Conservation (phyloP, 169 alveolate genomes). For the Eimeria zaria region DNA sequence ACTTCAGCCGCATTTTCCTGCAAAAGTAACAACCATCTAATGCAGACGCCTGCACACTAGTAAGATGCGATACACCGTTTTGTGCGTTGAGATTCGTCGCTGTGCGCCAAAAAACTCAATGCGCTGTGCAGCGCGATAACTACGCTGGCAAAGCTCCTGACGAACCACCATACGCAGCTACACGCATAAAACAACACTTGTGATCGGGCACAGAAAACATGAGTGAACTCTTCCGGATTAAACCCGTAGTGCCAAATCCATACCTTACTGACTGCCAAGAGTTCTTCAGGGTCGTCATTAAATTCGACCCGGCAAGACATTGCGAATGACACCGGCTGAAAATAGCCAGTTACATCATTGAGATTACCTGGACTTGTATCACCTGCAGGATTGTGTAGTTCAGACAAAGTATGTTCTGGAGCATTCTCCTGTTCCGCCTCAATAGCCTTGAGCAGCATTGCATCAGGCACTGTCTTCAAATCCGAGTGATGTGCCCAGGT, state of each 20-base stretch:
- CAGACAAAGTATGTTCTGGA: background rate
- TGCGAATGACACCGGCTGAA: conserved; percentile 85
- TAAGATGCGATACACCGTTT: background rate
- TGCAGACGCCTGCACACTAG: background rate
- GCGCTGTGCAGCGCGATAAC: background rate
- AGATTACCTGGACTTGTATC: background rate
- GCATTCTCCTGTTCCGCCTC: conserved; percentile 32
- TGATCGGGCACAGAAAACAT: background rate
- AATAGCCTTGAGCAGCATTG: conserved; percentile 78
- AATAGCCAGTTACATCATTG: background rate
- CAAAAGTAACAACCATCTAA: background rate
- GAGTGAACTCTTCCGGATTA: background rate
- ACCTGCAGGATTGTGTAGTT: background rate
- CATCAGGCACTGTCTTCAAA: conserved; percentile 77
- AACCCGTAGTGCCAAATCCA: background rate
- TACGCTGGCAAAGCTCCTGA: background rate
- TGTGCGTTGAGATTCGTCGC: background rate
- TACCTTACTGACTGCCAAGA: background rate
- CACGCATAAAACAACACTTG: background rate
- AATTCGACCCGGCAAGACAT: conserved; percentile 84
- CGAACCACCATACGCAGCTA: background rate
- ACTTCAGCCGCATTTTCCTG: background rate
- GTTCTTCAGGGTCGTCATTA: conserved; percentile 20
- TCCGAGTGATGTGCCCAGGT: conserved; percentile 87
- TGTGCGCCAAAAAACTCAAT: too few relatives aligned